Conservation (phyloP, 1,284 basidiomycete species). For the Melampsora americana region DNA sequence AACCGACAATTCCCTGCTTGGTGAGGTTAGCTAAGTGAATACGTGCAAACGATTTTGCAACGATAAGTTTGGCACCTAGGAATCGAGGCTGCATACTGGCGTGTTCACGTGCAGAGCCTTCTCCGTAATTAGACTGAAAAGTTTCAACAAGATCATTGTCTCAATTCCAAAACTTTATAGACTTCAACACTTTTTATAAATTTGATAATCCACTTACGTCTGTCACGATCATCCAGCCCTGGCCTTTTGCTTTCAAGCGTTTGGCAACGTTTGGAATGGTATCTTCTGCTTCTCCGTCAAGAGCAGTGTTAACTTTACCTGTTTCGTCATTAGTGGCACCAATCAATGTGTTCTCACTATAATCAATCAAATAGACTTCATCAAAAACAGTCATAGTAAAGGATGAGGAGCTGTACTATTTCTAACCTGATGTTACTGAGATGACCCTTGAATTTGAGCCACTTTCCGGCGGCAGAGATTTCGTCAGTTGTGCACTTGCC, state of each 20-base stretch:
- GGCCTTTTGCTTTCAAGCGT: slow-evolving; percentile 71
- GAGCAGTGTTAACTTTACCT: slow-evolving; percentile 81
- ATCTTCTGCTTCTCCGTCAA: slow-evolving; percentile 66
- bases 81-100: slow-evolving; percentile 95
- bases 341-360: slow-evolving; percentile 49
- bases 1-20: slow-evolving; percentile 38
- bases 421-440: slow-evolving; percentile 49
- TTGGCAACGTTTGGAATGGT: slow-evolving; percentile 88
- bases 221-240: slow-evolving; percentile 91
- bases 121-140: slow-evolving; percentile 67
- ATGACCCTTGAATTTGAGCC: slow-evolving; percentile 88
- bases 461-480: slow-evolving; percentile 90
- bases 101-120: slow-evolving; percentile 97
- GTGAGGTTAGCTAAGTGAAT: slow-evolving; percentile 93
- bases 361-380: not conserved
- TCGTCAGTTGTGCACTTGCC: slow-evolving; percentile 99
- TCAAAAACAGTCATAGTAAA: not conserved
- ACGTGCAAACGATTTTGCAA: slow-evolving; percentile 81
- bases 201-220: slow-evolving; percentile 58
- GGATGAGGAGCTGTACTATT: not conserved
- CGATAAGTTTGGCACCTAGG: slow-evolving; percentile 64
- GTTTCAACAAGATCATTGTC: not conserved
- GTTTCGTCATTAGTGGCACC: slow-evolving; percentile 87
- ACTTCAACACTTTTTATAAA: not conserved
- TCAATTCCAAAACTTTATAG: not conserved